Evolutionary conservation across 139 green algal species (phyloP).

Genomic region (Nannochloris sp.): DNA sequence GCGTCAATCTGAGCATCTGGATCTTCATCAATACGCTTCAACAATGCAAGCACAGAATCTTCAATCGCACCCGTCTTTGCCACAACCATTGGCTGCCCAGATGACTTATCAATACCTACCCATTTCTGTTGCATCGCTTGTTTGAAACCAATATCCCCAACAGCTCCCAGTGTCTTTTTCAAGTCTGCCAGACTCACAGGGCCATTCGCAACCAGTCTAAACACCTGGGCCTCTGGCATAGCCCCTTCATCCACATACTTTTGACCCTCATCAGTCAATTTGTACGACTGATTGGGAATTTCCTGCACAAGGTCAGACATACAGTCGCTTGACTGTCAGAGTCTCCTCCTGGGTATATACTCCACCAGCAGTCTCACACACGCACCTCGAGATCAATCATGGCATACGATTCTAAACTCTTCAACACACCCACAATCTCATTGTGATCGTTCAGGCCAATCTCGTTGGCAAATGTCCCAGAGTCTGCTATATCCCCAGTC

Average conservation of each 20-base stretch:
- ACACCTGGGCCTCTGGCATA: slow-evolving; percentile 82
- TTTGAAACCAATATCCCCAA: slow-evolving; percentile 78
- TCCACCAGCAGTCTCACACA: neutral
- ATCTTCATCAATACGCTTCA: slow-evolving; percentile 6
- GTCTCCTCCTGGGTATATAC: neutral
- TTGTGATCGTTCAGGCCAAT: slow-evolving; percentile 51
- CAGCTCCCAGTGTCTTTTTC: slow-evolving; percentile 52
- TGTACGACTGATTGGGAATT: slow-evolving; percentile 51
- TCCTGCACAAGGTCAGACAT: slow-evolving; percentile 41
- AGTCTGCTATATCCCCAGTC: slow-evolving; percentile 52
- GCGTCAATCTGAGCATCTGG: neutral
- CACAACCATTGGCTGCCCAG: slow-evolving; percentile 16
- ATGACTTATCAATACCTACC: slow-evolving; percentile 58
- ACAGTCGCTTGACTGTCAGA: neutral
- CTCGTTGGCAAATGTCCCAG: slow-evolving; percentile 43
- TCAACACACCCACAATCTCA: slow-evolving; percentile 71
- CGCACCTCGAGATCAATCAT: slow-evolving; percentile 67
- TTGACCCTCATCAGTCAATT: slow-evolving; percentile 69
- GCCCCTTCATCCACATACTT: slow-evolving; percentile 49
- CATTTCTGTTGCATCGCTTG: slow-evolving; percentile 87
- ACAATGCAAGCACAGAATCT: slow-evolving; percentile 52
- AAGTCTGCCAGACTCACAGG: slow-evolving; percentile 69
- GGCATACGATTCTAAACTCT: slow-evolving; percentile 67
- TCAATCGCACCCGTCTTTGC: slow-evolving; percentile 48
- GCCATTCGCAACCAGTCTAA: slow-evolving; percentile 51